phyloP scores from a whole-genome alignment of 139 green algal genomes.

The Coelastrella sp. region DNA sequence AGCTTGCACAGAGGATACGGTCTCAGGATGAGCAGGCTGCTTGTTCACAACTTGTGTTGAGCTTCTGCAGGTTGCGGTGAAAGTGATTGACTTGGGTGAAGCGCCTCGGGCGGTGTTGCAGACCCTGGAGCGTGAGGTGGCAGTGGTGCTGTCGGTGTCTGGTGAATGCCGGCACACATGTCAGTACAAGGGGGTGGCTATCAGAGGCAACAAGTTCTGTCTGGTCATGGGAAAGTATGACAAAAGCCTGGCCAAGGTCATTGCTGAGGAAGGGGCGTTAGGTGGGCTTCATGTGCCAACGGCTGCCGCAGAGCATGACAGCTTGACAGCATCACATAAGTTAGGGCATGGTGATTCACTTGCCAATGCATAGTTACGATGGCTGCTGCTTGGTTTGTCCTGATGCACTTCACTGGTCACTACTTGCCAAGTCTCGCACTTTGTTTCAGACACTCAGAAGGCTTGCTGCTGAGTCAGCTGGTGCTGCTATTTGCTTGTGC shows the following conservation, averaged over 20 bases:
- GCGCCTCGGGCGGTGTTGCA: neutral
- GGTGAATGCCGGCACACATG: slow-evolving; percentile 3
- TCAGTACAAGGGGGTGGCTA: neutral
- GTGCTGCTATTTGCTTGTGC: too few relatives aligned
- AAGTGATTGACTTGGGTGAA: neutral
- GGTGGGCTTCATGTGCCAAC: neutral
- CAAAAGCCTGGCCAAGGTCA: slow-evolving; percentile 7
- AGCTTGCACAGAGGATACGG: neutral
- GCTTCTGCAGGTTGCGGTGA: slow-evolving; percentile 25
- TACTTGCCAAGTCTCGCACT: too few relatives aligned
- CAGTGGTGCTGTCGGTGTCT: slow-evolving; percentile 1
- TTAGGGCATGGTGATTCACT: neutral
- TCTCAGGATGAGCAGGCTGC: neutral
- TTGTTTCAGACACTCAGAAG: too few relatives aligned
- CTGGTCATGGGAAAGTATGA: slow-evolving; percentile 2
- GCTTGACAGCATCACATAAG: neutral
- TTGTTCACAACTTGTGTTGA: too few relatives aligned
- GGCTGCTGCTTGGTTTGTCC: too few relatives aligned
- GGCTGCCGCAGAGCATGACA: neutral
- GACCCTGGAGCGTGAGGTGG: neutral
- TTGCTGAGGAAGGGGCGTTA: neutral
- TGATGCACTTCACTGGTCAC: too few relatives aligned
- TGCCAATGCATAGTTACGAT: too few relatives aligned
- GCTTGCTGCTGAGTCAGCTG: too few relatives aligned
- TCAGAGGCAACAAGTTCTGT: slow-evolving; percentile 2